Conservation (phyloP, 129 eudicot genomes). For the Oenanthe sinensis region DNA sequence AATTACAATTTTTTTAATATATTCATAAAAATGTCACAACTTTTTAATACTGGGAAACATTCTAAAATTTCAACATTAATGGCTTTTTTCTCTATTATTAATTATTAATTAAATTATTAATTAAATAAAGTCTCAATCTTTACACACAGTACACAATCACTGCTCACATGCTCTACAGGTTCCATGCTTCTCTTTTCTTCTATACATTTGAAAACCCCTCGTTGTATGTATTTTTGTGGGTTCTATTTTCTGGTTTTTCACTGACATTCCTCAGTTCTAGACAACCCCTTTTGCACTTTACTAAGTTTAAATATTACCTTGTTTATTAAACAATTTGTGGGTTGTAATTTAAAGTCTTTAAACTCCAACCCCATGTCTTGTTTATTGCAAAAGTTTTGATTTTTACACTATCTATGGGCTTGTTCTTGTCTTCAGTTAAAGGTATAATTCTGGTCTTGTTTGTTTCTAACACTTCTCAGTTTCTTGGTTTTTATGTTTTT, state of each 20-base stretch:
- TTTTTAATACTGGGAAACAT: too few species aligned
- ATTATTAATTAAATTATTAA: too few species aligned
- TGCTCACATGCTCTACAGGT: conserved; percentile 14
- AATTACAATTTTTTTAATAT: too few species aligned
- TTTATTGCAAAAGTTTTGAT: conserved; percentile 8
- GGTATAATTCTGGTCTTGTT: not conserved
- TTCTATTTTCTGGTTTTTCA: conserved; percentile 11
- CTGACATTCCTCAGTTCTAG: conserved; percentile 28
- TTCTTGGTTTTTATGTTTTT: not conserved
- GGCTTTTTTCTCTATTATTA: too few species aligned
- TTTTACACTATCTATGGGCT: conserved; percentile 5
- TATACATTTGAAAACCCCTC: not conserved
- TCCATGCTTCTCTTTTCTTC: not conserved
- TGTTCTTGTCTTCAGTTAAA: conserved; percentile 19
- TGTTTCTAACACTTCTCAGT: not conserved
- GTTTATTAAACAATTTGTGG: not conserved
- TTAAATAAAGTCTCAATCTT: not conserved
- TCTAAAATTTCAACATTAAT: too few species aligned
- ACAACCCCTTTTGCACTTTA: not conserved
- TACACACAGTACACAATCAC: not conserved
- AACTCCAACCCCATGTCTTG: conserved; percentile 14
- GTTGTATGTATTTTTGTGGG: conserved; percentile 7
- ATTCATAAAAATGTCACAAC: too few species aligned
- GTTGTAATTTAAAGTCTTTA: conserved; percentile 6
- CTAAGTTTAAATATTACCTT: not conserved